These are phyloP conservation scores for Apophysomyces trapeziformis DNA, from an alignment of 371 early-diverging fungal genomes.

Conservation along the genomic window DNA sequence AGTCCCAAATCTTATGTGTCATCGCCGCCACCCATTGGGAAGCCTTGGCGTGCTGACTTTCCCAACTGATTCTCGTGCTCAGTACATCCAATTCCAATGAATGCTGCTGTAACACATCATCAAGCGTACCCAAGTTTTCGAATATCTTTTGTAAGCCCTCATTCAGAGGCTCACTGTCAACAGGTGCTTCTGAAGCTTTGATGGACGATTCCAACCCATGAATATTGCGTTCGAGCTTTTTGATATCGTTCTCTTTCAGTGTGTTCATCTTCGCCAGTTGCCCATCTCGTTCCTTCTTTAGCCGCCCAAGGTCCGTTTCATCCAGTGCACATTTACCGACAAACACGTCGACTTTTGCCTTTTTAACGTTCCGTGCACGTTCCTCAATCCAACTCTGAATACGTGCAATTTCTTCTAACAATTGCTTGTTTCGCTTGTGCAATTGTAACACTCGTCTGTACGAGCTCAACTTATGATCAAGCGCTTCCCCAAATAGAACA, in stretches of 20 bases:
- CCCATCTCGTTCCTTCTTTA: constrained; percentile 38
- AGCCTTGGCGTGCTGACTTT: constrained; percentile 25
- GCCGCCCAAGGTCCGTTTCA: constrained; percentile 28
- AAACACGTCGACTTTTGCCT: constrained; percentile 37
- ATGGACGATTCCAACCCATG: constrained; percentile 17
- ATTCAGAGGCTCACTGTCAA: constrained; percentile 13
- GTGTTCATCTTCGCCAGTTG: constrained; percentile 31
- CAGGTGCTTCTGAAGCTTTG: constrained; percentile 16
- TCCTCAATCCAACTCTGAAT: constrained; percentile 40
- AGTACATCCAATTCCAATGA: constrained; percentile 29
- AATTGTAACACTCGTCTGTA: constrained; percentile 42
- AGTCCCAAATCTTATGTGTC: constrained; percentile 36
- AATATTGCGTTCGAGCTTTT: constrained; percentile 28
- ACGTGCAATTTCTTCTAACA: constrained; percentile 38
- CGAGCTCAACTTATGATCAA: constrained; percentile 43
- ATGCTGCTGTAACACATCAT: constrained; percentile 25
- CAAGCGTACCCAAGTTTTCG: constrained; percentile 22
- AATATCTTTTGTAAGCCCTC: constrained; percentile 18
- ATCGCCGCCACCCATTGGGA: constrained; percentile 26
- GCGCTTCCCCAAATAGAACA: constrained; percentile 37
- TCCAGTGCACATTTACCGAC: constrained; percentile 35
- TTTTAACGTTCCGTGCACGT: constrained; percentile 24
- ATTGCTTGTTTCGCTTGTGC: constrained; percentile 33
- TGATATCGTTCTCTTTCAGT: constrained; percentile 33
- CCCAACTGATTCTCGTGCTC: constrained; percentile 37